phyloP scores from a whole-genome alignment of 2,329 filamentous ascomycete genomes.

The Diaporthe vexans region DNA sequence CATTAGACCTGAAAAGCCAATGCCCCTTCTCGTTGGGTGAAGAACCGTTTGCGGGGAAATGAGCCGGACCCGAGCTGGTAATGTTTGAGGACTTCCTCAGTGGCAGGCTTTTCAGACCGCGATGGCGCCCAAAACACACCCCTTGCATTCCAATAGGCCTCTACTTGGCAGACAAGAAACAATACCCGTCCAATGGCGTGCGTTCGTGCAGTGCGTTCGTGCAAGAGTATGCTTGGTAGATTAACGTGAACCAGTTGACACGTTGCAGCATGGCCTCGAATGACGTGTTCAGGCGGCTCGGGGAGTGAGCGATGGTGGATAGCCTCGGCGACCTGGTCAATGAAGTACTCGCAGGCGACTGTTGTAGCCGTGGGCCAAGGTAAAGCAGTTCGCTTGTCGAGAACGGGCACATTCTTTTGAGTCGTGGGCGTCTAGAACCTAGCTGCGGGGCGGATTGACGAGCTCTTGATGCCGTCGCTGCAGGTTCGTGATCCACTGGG shows the following conservation, averaged over 20 bases:
- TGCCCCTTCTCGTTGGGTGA: not conserved
- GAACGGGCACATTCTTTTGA: not conserved
- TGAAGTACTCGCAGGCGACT: not conserved
- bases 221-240: slow-evolving; percentile 2
- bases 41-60: slow-evolving; percentile 17
- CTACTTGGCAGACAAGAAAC: not conserved
- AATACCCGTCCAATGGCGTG: not conserved
- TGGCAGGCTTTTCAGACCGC: not conserved
- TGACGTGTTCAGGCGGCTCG: slow-evolving; percentile 1
- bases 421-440: not conserved
- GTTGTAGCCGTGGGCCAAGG: not conserved
- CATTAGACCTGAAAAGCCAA: slow-evolving; percentile 11
- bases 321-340: not conserved
- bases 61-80: slow-evolving; percentile 1
- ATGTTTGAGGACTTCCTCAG: not conserved
- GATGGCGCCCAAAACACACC: slow-evolving; percentile 14
- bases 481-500: not conserved
- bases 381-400: not conserved
- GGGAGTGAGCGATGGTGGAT: not conserved
- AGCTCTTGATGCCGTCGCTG: not conserved
- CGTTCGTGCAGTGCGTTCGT: not conserved
- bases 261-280: slow-evolving; percentile 15
- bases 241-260: slow-evolving; percentile 3
- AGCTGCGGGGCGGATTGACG: not conserved
- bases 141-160: slow-evolving; percentile 26